phyloP scores from a whole-genome alignment of 345 rosid genomes.

The Clausena lansium region DNA sequence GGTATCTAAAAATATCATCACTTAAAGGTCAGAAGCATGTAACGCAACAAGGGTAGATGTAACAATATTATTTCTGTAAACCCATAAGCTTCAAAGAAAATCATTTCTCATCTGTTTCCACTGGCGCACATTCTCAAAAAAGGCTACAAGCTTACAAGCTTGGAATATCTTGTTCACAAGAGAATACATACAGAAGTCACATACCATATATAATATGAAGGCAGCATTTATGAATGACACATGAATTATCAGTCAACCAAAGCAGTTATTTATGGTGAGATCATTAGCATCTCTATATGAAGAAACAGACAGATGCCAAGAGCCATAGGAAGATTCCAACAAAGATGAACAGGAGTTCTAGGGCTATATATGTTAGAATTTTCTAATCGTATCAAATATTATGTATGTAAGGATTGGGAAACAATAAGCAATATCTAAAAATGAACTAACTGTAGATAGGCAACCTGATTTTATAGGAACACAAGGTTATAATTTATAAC shows the following conservation, averaged over 20 bases:
- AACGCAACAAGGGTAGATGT: not conserved
- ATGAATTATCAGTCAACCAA: not conserved
- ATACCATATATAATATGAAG: not conserved
- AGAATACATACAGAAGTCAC: not conserved
- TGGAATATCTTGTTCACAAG: not conserved
- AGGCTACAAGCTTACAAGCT: not conserved
- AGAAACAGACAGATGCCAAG: not conserved
- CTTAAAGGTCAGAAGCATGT: not conserved
- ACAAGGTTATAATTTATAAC: conserved; percentile 28
- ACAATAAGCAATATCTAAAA: not conserved
- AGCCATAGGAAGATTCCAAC: not conserved
- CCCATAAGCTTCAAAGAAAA: not conserved
- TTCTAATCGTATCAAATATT: not conserved
- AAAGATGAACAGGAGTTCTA: not conserved
- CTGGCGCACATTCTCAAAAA: not conserved
- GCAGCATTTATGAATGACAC: not conserved
- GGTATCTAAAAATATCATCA: conserved; percentile 53
- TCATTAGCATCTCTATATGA: not conserved
- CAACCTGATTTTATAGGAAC: not conserved
- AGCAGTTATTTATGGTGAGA: not conserved
- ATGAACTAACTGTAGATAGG: not conserved
- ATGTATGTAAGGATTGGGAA: not conserved
- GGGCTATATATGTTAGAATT: too few relatives aligned
- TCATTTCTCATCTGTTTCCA: not conserved
- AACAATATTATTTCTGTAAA: not conserved